Evolutionary conservation across 495 filamentous ascomycete species (phyloP).

Genomic region (Aspergillus egyptiacus): DNA sequence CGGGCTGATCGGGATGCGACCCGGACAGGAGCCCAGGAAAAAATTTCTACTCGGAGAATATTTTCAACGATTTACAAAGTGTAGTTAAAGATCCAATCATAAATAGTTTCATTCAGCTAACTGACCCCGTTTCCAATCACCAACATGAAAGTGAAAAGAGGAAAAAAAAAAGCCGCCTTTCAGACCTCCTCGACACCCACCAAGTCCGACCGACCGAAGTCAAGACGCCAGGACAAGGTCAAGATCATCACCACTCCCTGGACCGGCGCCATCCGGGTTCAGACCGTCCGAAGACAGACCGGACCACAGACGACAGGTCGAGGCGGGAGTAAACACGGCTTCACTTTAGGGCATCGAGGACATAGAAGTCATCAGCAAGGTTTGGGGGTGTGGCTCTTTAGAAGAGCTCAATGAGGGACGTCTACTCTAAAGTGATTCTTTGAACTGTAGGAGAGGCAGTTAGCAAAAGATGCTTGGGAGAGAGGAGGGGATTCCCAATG

Average conservation of each 20-base stretch:
- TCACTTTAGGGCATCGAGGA: slow-evolving; percentile 70
- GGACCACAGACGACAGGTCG: slow-evolving; percentile 33
- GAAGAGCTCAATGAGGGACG: slow-evolving; percentile 72
- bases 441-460: slow-evolving; percentile 49
- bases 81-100: no score
- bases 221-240: slow-evolving; percentile 52
- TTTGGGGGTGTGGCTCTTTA: slow-evolving; percentile 71
- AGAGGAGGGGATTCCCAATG: slow-evolving; percentile 12
- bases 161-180: slow-evolving; percentile 46
- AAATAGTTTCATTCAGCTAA: not conserved
- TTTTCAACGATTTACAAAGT: no score
- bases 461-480: slow-evolving; percentile 19
- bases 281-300: slow-evolving; percentile 13
- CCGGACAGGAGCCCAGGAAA: no score
- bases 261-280: slow-evolving; percentile 29
- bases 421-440: slow-evolving; percentile 92
- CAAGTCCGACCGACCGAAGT: slow-evolving; percentile 59
- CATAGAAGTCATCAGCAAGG: slow-evolving; percentile 66
- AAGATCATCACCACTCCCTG: slow-evolving; percentile 72
- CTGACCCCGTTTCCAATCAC: not conserved
- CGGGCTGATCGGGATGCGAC: no score
- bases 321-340: slow-evolving; percentile 54
- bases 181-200: slow-evolving; percentile 67
- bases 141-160: slow-evolving; percentile 27
- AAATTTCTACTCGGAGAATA: no score